A percentile compares a stretch with the other conserved stretches of the same genome.
Conservation (phyloP, 495 filamentous ascomycete genomes). For the Xylaria longipes region DNA sequence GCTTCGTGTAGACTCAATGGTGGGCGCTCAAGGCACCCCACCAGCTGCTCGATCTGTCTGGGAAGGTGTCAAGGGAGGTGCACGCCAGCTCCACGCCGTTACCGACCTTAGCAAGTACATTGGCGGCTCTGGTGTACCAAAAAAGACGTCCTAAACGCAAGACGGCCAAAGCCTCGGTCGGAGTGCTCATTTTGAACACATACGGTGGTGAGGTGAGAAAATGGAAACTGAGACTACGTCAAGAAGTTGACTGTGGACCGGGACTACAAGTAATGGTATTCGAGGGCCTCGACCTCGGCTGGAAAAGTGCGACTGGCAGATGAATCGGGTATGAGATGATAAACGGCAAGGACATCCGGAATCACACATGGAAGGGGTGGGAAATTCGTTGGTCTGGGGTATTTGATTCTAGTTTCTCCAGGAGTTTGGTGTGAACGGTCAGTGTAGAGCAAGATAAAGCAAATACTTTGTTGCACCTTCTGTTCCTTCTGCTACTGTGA, state of each 20-base stretch:
- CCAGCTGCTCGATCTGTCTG: constrained; percentile 83
- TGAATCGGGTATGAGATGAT: constrained; percentile 2
- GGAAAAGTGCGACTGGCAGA: background rate
- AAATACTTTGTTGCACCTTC: background rate
- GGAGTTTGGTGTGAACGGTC: constrained; percentile 27
- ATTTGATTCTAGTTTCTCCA: constrained; percentile 25
- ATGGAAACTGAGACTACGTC: background rate
- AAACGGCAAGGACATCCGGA: constrained; percentile 4
- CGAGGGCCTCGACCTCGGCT: background rate
- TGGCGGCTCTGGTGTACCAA: constrained; percentile 58
- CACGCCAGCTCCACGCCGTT: constrained; percentile 74
- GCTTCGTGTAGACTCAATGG: constrained; percentile 76
- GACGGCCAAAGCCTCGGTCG: constrained; percentile 18
- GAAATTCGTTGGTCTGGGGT: constrained; percentile 20
- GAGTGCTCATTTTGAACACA: constrained; percentile 26
- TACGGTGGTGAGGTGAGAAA: constrained; percentile 28
- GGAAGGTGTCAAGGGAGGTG: constrained; percentile 76
- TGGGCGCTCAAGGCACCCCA: constrained; percentile 86
- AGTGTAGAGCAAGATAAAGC: constrained; percentile 17
- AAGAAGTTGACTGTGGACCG: background rate
- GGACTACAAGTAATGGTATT: constrained; percentile 8
- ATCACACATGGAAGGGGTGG: constrained; percentile 15
- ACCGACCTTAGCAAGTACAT: constrained; percentile 79
- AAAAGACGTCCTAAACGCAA: constrained; percentile 53
- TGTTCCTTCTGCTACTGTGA: background rate